Evolutionary conservation across 176 grass and related monocot species (phyloP).

Genomic region (Phoenix dactylifera): DNA sequence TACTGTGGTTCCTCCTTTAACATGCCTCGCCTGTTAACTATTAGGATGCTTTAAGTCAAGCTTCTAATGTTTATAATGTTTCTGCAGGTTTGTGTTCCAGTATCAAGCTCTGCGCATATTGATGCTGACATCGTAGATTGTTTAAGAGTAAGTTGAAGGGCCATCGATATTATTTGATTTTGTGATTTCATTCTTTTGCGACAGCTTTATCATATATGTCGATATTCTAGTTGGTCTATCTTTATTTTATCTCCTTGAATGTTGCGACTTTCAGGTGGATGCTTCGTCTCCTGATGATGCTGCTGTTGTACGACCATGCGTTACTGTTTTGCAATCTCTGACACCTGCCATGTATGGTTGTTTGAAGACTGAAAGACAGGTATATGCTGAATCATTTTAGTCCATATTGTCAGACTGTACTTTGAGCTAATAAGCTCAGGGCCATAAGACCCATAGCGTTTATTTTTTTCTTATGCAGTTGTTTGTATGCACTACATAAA

Average conservation of each 20-base stretch:
- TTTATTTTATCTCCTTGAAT: no score
- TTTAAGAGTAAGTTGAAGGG: slow-evolving; percentile 49
- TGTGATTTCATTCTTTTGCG: no score
- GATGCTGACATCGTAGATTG: slow-evolving; percentile 27
- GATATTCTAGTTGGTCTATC: slow-evolving; percentile 1
- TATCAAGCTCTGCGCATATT: slow-evolving; percentile 30
- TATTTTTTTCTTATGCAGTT: no score
- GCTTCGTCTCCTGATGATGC: slow-evolving; percentile 36
- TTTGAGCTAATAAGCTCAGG: no score
- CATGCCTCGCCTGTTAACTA: no score
- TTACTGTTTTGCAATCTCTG: slow-evolving; percentile 51
- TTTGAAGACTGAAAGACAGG: slow-evolving; percentile 60
- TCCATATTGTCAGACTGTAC: no score
- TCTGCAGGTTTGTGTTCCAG: slow-evolving; percentile 42
- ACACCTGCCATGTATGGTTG: slow-evolving; percentile 49
- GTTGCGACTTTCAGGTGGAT: slow-evolving; percentile 55
- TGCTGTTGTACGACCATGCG: slow-evolving; percentile 41
- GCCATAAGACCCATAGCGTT: no score
- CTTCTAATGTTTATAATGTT: background rate
- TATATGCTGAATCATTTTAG: slow-evolving; percentile 7
- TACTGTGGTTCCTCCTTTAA: no score
- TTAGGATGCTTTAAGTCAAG: no score
- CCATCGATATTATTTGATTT: no score
- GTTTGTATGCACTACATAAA: no score
- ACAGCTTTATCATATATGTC: background rate